A percentile compares a stretch with the other conserved stretches of the same genome.
phyloP scores from a whole-genome alignment of 2,329 filamentous ascomycete genomes.

The Pseudogymnoascus sp. region DNA sequence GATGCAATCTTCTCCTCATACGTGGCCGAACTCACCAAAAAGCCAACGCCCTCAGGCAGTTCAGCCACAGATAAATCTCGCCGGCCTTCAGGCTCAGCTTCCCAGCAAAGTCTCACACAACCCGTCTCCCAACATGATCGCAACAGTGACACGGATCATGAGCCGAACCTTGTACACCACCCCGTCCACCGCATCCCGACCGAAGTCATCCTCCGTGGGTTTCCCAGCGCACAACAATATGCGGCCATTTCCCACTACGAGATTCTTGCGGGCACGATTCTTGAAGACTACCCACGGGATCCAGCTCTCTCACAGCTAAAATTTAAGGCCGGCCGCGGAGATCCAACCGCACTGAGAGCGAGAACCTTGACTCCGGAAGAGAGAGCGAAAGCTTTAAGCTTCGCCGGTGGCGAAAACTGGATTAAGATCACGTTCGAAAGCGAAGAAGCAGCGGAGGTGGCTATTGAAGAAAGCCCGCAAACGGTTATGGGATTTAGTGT shows the following conservation, averaged over 20 bases:
- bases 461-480: conserved; percentile 62
- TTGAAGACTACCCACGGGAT: conserved; percentile 85
- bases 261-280: conserved; percentile 73
- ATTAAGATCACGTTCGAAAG: conserved; percentile 80
- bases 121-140: conserved; percentile 18
- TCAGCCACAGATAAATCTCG: conserved; percentile 22
- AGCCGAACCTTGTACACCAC: conserved; percentile 14
- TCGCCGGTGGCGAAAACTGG: conserved; percentile 83
- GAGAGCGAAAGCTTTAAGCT: conserved; percentile 69
- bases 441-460: conserved; percentile 59
- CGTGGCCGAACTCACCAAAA: conserved; percentile 35
- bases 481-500: conserved; percentile 62
- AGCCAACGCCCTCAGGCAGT: conserved; percentile 21
- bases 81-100: conserved; percentile 21
- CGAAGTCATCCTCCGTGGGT: conserved; percentile 81
- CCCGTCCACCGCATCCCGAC: conserved; percentile 46
- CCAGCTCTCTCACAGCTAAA: conserved; percentile 62
- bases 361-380: conserved; percentile 61
- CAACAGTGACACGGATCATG: conserved; percentile 29
- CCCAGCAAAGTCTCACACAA: conserved; percentile 26
- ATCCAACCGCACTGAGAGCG: conserved; percentile 60
- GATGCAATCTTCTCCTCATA: conserved; percentile 54
- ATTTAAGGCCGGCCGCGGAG: conserved; percentile 66
- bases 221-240: conserved; percentile 62
- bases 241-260: conserved; percentile 86